Percentiles rank a stretch among this genome's conserved stretches.
Conservation (phyloP, 2,329 filamentous ascomycete species). For the Aureobasidium sp. region DNA sequence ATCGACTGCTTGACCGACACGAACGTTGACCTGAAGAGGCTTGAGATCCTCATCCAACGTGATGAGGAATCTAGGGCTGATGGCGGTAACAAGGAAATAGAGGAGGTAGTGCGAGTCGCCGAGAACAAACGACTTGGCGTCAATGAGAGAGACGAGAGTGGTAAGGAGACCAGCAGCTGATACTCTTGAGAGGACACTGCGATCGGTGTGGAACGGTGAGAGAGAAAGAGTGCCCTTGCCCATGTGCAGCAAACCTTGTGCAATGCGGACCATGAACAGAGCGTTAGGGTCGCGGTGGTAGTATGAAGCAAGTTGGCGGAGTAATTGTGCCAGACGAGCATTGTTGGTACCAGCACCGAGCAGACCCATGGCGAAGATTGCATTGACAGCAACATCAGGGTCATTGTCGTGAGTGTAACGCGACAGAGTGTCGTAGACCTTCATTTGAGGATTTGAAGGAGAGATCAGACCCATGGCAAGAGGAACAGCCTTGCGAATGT, state of each 20-base stretch:
- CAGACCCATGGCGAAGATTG: slow-evolving; percentile 98
- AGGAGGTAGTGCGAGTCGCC: slow-evolving; percentile 80
- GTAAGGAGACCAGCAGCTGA: slow-evolving; percentile 82
- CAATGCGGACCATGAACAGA: slow-evolving; percentile 98
- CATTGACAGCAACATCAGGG: slow-evolving; percentile 95
- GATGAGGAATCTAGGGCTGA: slow-evolving; percentile 93
- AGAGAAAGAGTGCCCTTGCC: slow-evolving; percentile 95
- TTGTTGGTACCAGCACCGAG: slow-evolving; percentile 97
- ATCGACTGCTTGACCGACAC: slow-evolving; percentile 95
- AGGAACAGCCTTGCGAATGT: slow-evolving; percentile 92
- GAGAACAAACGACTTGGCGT: slow-evolving; percentile 77
- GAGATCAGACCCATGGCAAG: slow-evolving; percentile 94
- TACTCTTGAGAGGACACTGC: slow-evolving; percentile 88
- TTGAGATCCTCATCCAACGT: slow-evolving; percentile 92
- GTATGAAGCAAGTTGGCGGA: slow-evolving; percentile 92
- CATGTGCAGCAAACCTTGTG: slow-evolving; percentile 96
- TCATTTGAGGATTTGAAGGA: slow-evolving; percentile 99
- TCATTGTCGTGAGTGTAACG: slow-evolving; percentile 98
- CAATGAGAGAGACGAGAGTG: slow-evolving; percentile 87
- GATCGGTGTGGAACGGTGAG: slow-evolving; percentile 98
- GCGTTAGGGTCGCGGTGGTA: slow-evolving; percentile 96
- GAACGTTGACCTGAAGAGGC: slow-evolving; percentile 89
- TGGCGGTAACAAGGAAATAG: slow-evolving; percentile 93
- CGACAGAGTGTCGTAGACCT: slow-evolving; percentile 96
- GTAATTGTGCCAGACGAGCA: slow-evolving; percentile 84